Conservation (phyloP, 2,329 filamentous ascomycete genomes). For the Trichophyton simii region DNA sequence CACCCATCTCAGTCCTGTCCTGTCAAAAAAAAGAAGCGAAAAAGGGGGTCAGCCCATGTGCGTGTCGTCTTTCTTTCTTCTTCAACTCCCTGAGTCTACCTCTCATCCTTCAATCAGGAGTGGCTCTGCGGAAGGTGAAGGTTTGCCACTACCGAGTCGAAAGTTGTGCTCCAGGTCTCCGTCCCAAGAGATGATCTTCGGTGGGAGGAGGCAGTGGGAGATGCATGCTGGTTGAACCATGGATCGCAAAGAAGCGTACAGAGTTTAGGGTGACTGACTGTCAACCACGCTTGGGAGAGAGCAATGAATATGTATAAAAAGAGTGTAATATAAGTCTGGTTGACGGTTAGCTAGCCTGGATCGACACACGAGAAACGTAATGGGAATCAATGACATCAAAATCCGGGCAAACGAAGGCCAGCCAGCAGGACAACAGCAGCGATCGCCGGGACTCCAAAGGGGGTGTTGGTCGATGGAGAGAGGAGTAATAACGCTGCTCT, state of each 20-base stretch:
- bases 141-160: background rate
- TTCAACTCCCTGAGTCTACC: too few relatives aligned
- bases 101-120: too few relatives aligned
- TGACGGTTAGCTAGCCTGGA: background rate
- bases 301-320: background rate
- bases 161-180: background rate
- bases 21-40: background rate
- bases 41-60: constrained; percentile 1
- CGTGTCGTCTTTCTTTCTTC: background rate
- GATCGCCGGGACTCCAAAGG: too few relatives aligned
- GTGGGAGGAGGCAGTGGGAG: background rate
- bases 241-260: background rate
- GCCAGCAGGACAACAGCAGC: background rate
- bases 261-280: background rate
- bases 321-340: background rate
- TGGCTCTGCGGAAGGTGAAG: background rate
- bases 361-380: background rate
- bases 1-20: background rate
- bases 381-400: background rate
- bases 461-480: too few relatives aligned
- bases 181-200: background rate
- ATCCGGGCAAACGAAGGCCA: background rate
- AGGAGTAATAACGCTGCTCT: background rate
- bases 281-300: background rate
- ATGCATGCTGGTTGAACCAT: background rate